Conservation (phyloP, 179 eudicot species). For the Beta corolliflora region DNA sequence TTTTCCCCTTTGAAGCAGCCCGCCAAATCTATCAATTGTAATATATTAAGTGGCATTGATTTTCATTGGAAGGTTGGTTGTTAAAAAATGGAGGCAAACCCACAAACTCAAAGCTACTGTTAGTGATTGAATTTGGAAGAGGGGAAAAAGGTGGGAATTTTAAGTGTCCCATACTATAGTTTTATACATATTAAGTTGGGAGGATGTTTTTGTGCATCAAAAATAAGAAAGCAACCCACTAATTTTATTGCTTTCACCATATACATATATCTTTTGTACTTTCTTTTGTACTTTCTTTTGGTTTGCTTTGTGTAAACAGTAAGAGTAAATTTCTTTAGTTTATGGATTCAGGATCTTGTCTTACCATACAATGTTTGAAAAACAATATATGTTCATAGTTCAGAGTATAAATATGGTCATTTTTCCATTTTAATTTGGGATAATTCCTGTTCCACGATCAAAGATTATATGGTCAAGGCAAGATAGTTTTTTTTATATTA, state of each 20-base stretch:
- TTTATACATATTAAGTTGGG: slow-evolving; percentile 9
- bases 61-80: not conserved
- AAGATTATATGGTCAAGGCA: too few species aligned
- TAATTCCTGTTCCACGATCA: too few species aligned
- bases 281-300: too few species aligned
- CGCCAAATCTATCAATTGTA: slow-evolving; percentile 33
- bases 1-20: slow-evolving; percentile 37
- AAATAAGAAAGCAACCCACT: slow-evolving; percentile 4
- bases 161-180: not conserved
- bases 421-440: too few species aligned
- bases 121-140: not conserved
- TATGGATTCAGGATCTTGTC: not conserved
- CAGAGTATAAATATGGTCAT: too few species aligned
- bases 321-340: not conserved
- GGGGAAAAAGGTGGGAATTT: not conserved
- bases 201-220: not conserved
- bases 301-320: not conserved
- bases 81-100: not conserved
- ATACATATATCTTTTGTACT: slow-evolving; percentile 11
- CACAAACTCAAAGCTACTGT: not conserved
- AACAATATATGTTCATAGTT: too few species aligned
- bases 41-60: not conserved
- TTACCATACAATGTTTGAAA: not conserved
- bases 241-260: not conserved
- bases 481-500: too few species aligned